These are phyloP conservation scores for Chaetomium globosum DNA, from an alignment of 2,329 filamentous ascomycete genomes.

Conservation along the genomic window DNA sequence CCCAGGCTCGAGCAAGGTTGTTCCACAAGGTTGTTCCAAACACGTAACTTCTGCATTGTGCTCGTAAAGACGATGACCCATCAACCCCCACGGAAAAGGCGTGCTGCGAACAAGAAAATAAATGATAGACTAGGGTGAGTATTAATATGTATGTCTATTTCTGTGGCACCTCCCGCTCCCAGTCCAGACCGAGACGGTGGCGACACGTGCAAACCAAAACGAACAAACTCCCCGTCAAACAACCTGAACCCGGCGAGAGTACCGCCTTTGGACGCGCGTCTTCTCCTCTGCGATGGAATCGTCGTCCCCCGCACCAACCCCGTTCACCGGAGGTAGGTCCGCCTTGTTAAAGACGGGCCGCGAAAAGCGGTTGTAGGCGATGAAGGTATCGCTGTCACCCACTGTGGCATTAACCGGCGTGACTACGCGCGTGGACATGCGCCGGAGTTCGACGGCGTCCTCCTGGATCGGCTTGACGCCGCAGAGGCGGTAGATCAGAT, in stretches of 20 bases:
- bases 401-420: constrained; percentile 47
- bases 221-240: neutral
- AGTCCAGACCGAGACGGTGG: neutral
- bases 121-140: neutral
- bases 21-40: neutral
- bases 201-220: neutral
- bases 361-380: constrained; percentile 55
- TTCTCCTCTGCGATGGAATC: neutral
- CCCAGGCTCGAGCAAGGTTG: too few relatives aligned
- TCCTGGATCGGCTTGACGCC: constrained; percentile 49
- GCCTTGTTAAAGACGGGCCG: constrained; percentile 40
- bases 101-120: neutral
- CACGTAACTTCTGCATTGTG: neutral
- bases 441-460: constrained; percentile 46
- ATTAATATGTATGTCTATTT: constrained; percentile 1
- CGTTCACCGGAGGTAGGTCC: constrained; percentile 18
- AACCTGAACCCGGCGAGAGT: neutral
- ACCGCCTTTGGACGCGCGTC: neutral
- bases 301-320: neutral
- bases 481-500: constrained; percentile 44
- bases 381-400: constrained; percentile 45
- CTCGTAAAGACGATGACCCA: neutral
- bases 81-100: neutral
- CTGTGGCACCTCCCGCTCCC: neutral
- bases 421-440: constrained; percentile 44